A percentile compares a stretch with the other conserved stretches of the same genome.
Conservation (phyloP, 2,329 filamentous ascomycete species). For the Monosporascus ibericus region DNA sequence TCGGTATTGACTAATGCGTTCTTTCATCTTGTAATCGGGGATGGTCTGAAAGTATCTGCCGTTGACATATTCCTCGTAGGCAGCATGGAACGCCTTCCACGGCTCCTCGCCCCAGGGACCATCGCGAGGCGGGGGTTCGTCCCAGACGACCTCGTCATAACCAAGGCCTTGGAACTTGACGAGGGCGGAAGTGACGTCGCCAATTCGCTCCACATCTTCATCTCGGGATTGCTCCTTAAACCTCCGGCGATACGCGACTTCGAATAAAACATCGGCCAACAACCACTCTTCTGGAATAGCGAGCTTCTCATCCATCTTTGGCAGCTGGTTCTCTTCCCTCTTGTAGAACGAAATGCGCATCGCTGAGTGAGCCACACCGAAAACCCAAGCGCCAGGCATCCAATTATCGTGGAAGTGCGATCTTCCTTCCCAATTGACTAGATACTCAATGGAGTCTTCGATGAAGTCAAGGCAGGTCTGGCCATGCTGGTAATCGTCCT, state of each 20-base stretch:
- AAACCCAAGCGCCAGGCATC: slow-evolving; percentile 88
- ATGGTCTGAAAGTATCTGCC: slow-evolving; percentile 64
- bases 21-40: slow-evolving; percentile 53
- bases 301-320: slow-evolving; percentile 65
- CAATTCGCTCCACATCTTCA: slow-evolving; percentile 64
- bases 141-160: slow-evolving; percentile 91
- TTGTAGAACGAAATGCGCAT: slow-evolving; percentile 76
- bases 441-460: slow-evolving; percentile 82
- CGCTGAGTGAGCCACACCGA: slow-evolving; percentile 53
- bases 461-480: slow-evolving; percentile 48
- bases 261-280: slow-evolving; percentile 81
- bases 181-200: slow-evolving; percentile 65
- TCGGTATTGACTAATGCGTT: slow-evolving; percentile 64
- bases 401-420: slow-evolving; percentile 81
- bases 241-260: slow-evolving; percentile 58
- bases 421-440: slow-evolving; percentile 77
- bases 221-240: slow-evolving; percentile 53
- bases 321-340: slow-evolving; percentile 54
- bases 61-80: slow-evolving; percentile 80
- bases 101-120: slow-evolving; percentile 41
- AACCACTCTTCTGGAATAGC: slow-evolving; percentile 86
- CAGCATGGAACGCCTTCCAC: slow-evolving; percentile 73
- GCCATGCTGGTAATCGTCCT: slow-evolving; percentile 47
- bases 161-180: slow-evolving; percentile 91
- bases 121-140: slow-evolving; percentile 65